Evolutionary conservation across 2,329 filamentous ascomycete species (phyloP), one percentile per base, ranked within the genome.

Genomic region (Geosmithia flava): DNA sequence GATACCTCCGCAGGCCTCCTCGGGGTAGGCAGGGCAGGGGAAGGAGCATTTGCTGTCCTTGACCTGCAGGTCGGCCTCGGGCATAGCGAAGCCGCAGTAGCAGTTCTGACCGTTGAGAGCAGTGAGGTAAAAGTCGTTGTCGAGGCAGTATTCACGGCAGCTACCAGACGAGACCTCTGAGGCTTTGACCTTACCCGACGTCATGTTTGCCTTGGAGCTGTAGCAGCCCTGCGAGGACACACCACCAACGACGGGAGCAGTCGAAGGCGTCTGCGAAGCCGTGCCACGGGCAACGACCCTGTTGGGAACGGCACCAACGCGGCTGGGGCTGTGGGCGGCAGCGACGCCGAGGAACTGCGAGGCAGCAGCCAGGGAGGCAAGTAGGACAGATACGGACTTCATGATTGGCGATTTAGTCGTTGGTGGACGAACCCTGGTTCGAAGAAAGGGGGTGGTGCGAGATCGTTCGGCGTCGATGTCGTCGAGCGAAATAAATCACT

Each of bases 61-160:
- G 7, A 78, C 74, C 51, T 81, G 60, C 41, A 68, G 68, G 16
- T 67, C 67, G 40, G 68, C 57, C 16, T 80, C 70, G 0, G 89
- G 89, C 45, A 90, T 73, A 50, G 71, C 64, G 53, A 79, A 67
- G 50, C 88, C 89, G 58, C 89, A 95, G 58, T 72, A 86, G 66
- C 89, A 95, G 17, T 71, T 69, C 10, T 37, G 19, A 17, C 73
- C 71, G 7, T 73, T 76, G 43, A 86, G 66, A 30, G 73, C 87
- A 56, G 82, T 78, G 7, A 88, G 83, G 1, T 72, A 54, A 30
- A 62, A 68, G 37, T 74, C 70, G 7, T 68, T 57, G 1, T 64
- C 58, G 2, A 64, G 58, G 56, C 75, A 78, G 1, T 55, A 46
- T 0, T 54, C 29, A 15, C 53, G 54, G 54, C 76, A 80, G 13